Conservation (phyloP, 192 early-diverging fungal species). For the Thoreauomyces humboldtii region DNA sequence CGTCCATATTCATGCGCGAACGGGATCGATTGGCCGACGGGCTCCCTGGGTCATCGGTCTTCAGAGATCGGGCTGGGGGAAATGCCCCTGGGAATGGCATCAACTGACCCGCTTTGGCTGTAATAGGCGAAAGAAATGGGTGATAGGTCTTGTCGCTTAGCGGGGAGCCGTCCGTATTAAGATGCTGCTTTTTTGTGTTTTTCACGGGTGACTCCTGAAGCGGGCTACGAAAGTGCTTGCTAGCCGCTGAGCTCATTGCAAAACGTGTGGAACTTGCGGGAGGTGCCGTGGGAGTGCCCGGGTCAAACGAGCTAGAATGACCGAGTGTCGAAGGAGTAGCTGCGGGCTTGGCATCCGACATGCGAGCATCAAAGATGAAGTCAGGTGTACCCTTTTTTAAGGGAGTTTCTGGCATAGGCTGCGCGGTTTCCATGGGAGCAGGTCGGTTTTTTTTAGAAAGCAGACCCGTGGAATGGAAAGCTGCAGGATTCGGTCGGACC, state of each 20-base stretch:
- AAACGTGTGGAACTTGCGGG: slow-evolving; percentile 5
- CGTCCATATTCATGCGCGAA: too few species aligned
- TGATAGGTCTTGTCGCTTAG: slow-evolving; percentile 1
- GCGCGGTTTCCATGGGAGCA: neutral
- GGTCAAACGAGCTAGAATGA: neutral
- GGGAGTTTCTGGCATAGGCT: slow-evolving; percentile 38
- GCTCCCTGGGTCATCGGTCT: too few species aligned
- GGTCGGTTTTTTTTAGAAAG: slow-evolving; percentile 35
- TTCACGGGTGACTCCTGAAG: slow-evolving; percentile 37
- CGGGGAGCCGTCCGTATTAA: slow-evolving; percentile 9
- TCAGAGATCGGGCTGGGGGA: too few species aligned
- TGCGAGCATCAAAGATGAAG: neutral
- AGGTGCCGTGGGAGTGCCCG: slow-evolving; percentile 11
- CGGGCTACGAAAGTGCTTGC: slow-evolving; percentile 28
- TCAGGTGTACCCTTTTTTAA: slow-evolving; percentile 28
- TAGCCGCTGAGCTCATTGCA: slow-evolving; percentile 4
- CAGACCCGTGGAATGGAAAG: slow-evolving; percentile 44
- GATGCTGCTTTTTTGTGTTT: slow-evolving; percentile 27
- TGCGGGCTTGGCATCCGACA: neutral
- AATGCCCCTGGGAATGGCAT: too few species aligned
- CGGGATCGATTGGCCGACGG: too few species aligned
- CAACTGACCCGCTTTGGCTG: too few species aligned
- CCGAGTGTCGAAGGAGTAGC: neutral
- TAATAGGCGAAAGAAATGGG: neutral
- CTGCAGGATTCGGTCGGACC: slow-evolving; percentile 37